Conservation (phyloP, 805 yeast genomes). For the Naumovozyma baii region DNA sequence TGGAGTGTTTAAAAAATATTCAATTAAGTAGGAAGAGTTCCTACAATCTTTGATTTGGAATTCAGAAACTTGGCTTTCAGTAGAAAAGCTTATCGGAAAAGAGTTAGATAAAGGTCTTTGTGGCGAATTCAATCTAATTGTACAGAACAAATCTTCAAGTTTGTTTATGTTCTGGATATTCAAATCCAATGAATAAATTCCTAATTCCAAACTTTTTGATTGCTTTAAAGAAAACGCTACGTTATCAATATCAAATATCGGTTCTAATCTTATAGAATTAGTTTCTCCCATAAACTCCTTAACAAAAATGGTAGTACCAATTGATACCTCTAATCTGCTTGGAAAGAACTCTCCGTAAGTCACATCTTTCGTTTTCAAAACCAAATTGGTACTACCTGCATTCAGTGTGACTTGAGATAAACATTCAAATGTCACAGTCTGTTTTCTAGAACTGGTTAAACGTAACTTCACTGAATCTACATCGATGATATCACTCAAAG, state of each 20-base stretch:
- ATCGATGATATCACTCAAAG: constrained; percentile 11
- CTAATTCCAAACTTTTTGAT: constrained; percentile 12
- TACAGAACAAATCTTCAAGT: background rate
- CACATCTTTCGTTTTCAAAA: constrained; percentile 15
- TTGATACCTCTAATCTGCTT: constrained; percentile 15
- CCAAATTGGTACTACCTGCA: constrained; percentile 4
- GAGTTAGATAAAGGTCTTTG: background rate
- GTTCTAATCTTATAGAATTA: constrained; percentile 8
- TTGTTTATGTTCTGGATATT: constrained; percentile 6
- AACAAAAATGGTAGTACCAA: constrained; percentile 21
- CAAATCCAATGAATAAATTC: constrained; percentile 13
- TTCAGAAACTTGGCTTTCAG: background rate
- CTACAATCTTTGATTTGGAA: background rate
- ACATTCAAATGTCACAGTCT: constrained; percentile 5
- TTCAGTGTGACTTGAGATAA: background rate
- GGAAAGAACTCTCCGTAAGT: constrained; percentile 19
- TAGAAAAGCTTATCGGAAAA: constrained; percentile 3
- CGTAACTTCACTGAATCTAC: constrained; percentile 14
- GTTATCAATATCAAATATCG: constrained; percentile 12
- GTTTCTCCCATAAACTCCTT: constrained; percentile 13
- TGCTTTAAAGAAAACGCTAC: constrained; percentile 13
- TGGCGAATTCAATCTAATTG: constrained; percentile 1
- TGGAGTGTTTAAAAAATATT: constrained; percentile 13
- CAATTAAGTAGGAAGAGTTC: constrained; percentile 3
- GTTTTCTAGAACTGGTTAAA: constrained; percentile 13